Conservation (phyloP, 768 basidiomycete genomes). For the Dioszegia hungarica region DNA sequence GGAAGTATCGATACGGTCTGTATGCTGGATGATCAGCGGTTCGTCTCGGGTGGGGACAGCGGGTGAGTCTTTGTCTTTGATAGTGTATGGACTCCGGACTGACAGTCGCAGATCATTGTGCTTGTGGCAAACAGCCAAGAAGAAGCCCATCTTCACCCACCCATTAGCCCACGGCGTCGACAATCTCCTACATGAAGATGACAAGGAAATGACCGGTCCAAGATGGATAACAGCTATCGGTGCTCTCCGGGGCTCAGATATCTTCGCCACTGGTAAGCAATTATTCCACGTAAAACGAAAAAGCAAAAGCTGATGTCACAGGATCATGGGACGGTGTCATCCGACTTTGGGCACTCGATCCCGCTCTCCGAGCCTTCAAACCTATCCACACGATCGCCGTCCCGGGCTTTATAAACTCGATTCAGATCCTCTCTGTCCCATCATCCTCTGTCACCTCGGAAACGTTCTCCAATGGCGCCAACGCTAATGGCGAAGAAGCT, state of each 20-base stretch:
- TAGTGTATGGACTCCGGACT: background rate
- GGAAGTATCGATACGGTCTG: slow-evolving; percentile 87
- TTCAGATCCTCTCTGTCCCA: slow-evolving; percentile 67
- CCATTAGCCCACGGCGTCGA: slow-evolving; percentile 77
- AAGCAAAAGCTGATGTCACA: slow-evolving; percentile 46
- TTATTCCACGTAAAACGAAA: background rate
- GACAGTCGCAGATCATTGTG: slow-evolving; percentile 68
- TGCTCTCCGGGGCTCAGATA: slow-evolving; percentile 77
- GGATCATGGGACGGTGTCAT: slow-evolving; percentile 91
- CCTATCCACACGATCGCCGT: slow-evolving; percentile 62
- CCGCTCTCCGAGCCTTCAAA: slow-evolving; percentile 68
- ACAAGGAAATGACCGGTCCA: slow-evolving; percentile 68
- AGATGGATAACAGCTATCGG: slow-evolving; percentile 88
- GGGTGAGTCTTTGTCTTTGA: slow-evolving; percentile 60
- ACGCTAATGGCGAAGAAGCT: background rate
- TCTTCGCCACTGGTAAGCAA: slow-evolving; percentile 75
- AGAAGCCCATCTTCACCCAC: slow-evolving; percentile 87
- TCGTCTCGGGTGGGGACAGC: slow-evolving; percentile 91
- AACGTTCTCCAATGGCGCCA: background rate
- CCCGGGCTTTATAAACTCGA: slow-evolving; percentile 79
- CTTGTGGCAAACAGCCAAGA: slow-evolving; percentile 85
- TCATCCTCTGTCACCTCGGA: slow-evolving; percentile 54
- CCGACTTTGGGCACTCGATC: slow-evolving; percentile 84
- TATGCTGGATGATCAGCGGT: slow-evolving; percentile 91
- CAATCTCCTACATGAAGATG: slow-evolving; percentile 2